Evolutionary conservation across 768 basidiomycete species (phyloP).

Genomic region (Kwoniella shandongensis): DNA sequence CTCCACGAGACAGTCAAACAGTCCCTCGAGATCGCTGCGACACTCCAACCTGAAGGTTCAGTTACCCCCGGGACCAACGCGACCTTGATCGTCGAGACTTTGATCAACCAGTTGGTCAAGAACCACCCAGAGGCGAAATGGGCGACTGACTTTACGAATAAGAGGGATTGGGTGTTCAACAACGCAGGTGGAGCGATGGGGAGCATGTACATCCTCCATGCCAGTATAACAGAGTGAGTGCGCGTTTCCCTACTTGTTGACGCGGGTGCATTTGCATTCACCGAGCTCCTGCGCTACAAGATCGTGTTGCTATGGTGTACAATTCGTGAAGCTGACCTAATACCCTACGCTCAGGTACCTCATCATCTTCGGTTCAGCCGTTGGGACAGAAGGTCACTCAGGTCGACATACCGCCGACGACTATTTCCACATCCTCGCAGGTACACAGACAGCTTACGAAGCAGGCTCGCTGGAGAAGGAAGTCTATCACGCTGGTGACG

Average conservation of each 20-base stretch:
- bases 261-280: too few relatives aligned
- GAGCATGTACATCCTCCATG: conserved; percentile 92
- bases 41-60: conserved; percentile 11
- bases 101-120: conserved; percentile 73
- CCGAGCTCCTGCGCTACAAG: too few relatives aligned
- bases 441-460: conserved; percentile 90
- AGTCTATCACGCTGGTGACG: conserved; percentile 74
- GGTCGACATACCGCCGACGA: conserved; percentile 95
- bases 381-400: conserved; percentile 94
- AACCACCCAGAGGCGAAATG: conserved; percentile 64
- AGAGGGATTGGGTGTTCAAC: conserved; percentile 88
- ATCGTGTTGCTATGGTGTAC: too few relatives aligned
- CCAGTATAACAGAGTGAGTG: conserved; percentile 90
- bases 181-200: conserved; percentile 99
- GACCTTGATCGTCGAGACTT: conserved; percentile 72
- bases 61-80: conserved; percentile 56
- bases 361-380: conserved; percentile 84
- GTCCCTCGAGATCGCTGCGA: conserved; percentile 61
- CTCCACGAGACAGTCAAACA: conserved; percentile 73
- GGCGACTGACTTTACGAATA: conserved; percentile 48
- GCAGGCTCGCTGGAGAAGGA: conserved; percentile 83
- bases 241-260: too few relatives aligned
- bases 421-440: conserved; percentile 92
- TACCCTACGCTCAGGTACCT: conserved; percentile 42
- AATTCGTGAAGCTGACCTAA: not conserved